Percentiles rank a stretch among this genome's conserved stretches.
Evolutionary conservation across 768 basidiomycete species (phyloP).

Genomic region (Sporobolomyces roseus): DNA sequence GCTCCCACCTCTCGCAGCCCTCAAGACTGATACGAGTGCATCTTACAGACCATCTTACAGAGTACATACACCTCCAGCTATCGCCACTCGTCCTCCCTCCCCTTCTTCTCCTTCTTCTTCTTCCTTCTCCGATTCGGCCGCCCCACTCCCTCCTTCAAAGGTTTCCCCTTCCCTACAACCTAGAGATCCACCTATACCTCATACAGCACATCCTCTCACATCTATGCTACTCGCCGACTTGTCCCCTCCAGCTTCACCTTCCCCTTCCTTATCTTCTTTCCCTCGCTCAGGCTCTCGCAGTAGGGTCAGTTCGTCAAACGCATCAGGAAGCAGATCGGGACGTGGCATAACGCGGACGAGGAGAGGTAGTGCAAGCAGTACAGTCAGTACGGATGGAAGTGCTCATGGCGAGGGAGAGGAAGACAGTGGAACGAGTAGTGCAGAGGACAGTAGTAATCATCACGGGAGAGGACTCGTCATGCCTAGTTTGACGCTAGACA

Average conservation of each 20-base stretch:
- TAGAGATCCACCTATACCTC: no score
- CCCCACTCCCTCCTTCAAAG: no score
- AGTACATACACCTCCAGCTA: background rate
- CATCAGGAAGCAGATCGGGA: background rate
- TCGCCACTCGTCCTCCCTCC: slow-evolving; percentile 5
- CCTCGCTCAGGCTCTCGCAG: slow-evolving; percentile 8
- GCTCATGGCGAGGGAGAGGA: slow-evolving; percentile 2
- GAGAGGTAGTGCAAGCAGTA: slow-evolving; percentile 18
- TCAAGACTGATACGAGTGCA: background rate
- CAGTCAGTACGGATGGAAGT: slow-evolving; percentile 25
- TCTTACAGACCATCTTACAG: background rate
- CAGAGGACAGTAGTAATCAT: slow-evolving; percentile 4
- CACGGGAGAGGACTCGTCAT: slow-evolving; percentile 19
- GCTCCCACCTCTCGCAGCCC: background rate
- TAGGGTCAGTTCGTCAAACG: background rate
- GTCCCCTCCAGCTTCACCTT: slow-evolving; percentile 18
- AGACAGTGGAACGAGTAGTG: slow-evolving; percentile 16
- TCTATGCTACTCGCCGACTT: slow-evolving; percentile 12
- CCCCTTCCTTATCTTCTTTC: background rate
- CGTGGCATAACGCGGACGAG: background rate
- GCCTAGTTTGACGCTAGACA: slow-evolving; percentile 20
- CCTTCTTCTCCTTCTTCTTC: background rate
- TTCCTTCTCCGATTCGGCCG: background rate
- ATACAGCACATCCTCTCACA: background rate
- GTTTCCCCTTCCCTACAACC: no score